Percentiles rank a stretch among this genome's conserved stretches.
Conservation (phyloP, 345 rosid species). For the Salix viminalis region DNA sequence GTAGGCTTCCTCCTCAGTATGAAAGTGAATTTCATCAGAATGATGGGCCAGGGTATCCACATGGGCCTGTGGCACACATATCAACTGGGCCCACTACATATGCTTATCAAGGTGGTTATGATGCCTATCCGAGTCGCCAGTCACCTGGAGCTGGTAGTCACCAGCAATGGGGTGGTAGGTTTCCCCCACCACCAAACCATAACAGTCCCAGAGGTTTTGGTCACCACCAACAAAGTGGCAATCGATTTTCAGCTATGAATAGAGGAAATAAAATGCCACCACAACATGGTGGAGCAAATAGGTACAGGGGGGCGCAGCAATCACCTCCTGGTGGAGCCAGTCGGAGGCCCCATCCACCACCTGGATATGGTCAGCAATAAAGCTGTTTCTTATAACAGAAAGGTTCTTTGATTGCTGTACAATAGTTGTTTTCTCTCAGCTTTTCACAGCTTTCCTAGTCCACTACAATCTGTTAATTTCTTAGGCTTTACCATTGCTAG, state of each 20-base stretch:
- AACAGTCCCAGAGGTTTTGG: conserved; percentile 33
- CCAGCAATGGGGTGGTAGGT: conserved; percentile 34
- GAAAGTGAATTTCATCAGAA: conserved; percentile 27
- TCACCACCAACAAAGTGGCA: conserved; percentile 31
- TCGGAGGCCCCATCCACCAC: conserved; percentile 4
- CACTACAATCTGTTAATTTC: neutral
- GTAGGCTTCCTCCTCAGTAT: conserved; percentile 18
- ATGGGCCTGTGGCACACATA: conserved; percentile 14
- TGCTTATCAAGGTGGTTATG: conserved; percentile 31
- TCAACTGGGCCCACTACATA: conserved; percentile 5
- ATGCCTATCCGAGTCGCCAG: conserved; percentile 31
- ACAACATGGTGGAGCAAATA: conserved; percentile 8
- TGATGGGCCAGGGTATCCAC: conserved; percentile 27
- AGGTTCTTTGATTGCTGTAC: conserved; percentile 1
- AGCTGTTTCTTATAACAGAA: neutral
- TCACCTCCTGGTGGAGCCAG: conserved; percentile 5
- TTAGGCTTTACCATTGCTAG: neutral
- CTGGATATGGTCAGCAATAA: conserved; percentile 5
- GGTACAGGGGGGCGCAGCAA: conserved; percentile 4
- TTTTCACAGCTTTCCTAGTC: neutral
- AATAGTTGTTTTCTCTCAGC: neutral
- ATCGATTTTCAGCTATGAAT: conserved; percentile 37
- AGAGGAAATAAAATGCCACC: conserved; percentile 21
- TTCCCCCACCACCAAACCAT: conserved; percentile 35
- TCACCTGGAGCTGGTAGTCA: conserved; percentile 28